These are phyloP conservation scores for Rhizophora apiculata DNA, from an alignment of 345 rosid genomes.

Conservation along the genomic window DNA sequence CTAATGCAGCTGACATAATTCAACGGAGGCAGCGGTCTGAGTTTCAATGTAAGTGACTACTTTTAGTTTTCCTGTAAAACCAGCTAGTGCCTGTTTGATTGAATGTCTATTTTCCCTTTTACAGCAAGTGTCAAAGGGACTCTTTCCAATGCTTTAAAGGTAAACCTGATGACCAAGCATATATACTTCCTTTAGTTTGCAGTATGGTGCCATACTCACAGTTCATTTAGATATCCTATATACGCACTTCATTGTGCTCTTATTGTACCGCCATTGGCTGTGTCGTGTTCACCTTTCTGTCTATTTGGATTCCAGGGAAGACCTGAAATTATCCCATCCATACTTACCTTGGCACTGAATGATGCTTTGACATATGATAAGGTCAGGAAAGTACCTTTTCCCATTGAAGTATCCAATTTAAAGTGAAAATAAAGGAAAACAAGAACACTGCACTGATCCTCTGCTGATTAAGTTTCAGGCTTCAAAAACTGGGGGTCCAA, in stretches of 20 bases:
- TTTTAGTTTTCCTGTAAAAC: constrained; percentile 1
- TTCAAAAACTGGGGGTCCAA: constrained; percentile 91
- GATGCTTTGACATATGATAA: constrained; percentile 85
- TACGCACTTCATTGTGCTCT: background rate
- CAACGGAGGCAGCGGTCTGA: constrained; percentile 92
- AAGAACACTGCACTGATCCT: constrained; percentile 15
- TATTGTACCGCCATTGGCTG: background rate
- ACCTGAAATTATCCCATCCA: constrained; percentile 62
- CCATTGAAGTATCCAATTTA: background rate
- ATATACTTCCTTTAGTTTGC: background rate
- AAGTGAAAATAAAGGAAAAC: background rate
- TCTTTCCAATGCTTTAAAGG: constrained; percentile 51
- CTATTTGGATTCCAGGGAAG: constrained; percentile 41
- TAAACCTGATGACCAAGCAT: constrained; percentile 9
- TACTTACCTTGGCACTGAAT: constrained; percentile 73
- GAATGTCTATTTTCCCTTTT: constrained; percentile 13
- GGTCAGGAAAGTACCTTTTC: constrained; percentile 42
- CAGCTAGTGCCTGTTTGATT: constrained; percentile 8
- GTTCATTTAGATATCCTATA: background rate
- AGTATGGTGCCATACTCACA: background rate
- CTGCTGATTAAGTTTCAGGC: constrained; percentile 47
- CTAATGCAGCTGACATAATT: constrained; percentile 80
- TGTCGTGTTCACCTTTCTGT: background rate
- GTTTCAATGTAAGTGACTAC: constrained; percentile 51
- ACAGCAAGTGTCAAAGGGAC: constrained; percentile 64